Base-by-base conservation (phyloP, 2,329 filamentous ascomycete genomes). In the Microsporum audouinii region DNA sequence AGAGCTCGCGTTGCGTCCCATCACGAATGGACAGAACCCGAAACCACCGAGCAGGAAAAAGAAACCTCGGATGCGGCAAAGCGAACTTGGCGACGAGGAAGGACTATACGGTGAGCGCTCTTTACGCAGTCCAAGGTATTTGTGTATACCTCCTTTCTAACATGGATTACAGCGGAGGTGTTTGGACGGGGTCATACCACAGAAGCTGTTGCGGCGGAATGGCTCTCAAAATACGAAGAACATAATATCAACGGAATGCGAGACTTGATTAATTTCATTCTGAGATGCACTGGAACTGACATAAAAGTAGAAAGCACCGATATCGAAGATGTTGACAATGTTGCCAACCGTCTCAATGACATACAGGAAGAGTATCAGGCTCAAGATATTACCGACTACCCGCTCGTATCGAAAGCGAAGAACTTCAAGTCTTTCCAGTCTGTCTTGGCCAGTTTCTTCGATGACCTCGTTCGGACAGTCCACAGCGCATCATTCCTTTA, bases 261-360 rank as follows among this genome's bases (percentile, higher is more conserved):
- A 55, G 81, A 85, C 62, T 69, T 87, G 59, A 75, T 86, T 70
- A 86, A 85, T 68, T 82, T 86, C 60, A 78, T 85, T 27, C 73
- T 87, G 17, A 79, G 79, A 66, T 82, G 88, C 64, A 85, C 91
- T 17, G 94, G 94, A 34, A 95, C 91, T 71, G 84, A 89, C 60
- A 80, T 89, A 60, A 82, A 88, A 66, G 84, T 99, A 60, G 88
- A 86, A 7, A 82, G 84, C 43, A 86, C 94, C 70, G 91, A 97
- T 71, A 89, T 96, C 65, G 85, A 87, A 66, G 92, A 99, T 71
- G 85, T 90, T 5, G 94, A 99, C 71, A 91, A 94, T 69, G 89
- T 87, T 56, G 84, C 88, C 17, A 86, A 85, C 69, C 86, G 85
- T 69, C 78, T 99, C 53, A 80, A 82, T 27, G 91, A 97, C 68